A percentile compares a stretch with the other conserved stretches of the same genome.
Conservation (phyloP, 371 early-diverging fungal species). For the Cladochytrium tenue region DNA sequence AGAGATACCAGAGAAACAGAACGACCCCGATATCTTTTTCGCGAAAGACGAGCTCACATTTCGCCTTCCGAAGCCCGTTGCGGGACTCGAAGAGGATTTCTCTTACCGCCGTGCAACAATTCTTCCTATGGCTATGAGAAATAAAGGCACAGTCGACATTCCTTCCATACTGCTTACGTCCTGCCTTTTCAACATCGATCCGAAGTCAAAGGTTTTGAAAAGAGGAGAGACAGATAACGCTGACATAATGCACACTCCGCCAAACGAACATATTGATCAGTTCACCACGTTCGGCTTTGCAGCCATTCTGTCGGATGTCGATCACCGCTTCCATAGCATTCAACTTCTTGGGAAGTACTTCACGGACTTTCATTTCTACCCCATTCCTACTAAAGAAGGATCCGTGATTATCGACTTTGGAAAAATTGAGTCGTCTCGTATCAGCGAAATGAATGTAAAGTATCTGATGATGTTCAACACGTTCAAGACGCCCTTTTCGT, state of each 20-base stretch:
- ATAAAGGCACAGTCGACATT: conserved; percentile 9
- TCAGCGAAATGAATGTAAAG: conserved; percentile 38
- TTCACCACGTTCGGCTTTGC: conserved; percentile 50
- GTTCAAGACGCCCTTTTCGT: conserved; percentile 37
- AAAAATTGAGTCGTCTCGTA: conserved; percentile 36
- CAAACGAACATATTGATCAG: conserved; percentile 35
- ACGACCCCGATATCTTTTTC: conserved; percentile 27
- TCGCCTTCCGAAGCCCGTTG: conserved; percentile 16
- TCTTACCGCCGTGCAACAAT: conserved; percentile 9
- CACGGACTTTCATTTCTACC: conserved; percentile 44
- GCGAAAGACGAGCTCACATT: conserved; percentile 35
- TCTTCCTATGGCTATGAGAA: conserved; percentile 6
- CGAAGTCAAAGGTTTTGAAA: conserved; percentile 32
- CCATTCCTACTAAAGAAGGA: conserved; percentile 32
- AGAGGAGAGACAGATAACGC: conserved; percentile 37
- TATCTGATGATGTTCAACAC: conserved; percentile 48
- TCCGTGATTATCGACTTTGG: conserved; percentile 55
- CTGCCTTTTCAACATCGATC: conserved; percentile 48
- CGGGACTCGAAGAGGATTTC: conserved; percentile 16
- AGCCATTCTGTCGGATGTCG: conserved; percentile 36
- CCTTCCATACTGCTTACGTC: conserved; percentile 38
- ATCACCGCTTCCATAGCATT: conserved; percentile 40
- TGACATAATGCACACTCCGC: conserved; percentile 50
- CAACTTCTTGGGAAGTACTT: conserved; percentile 36
- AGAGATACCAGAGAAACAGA: background rate